phyloP scores from a whole-genome alignment of 805 yeast species.

The Yarrowia sp. region DNA sequence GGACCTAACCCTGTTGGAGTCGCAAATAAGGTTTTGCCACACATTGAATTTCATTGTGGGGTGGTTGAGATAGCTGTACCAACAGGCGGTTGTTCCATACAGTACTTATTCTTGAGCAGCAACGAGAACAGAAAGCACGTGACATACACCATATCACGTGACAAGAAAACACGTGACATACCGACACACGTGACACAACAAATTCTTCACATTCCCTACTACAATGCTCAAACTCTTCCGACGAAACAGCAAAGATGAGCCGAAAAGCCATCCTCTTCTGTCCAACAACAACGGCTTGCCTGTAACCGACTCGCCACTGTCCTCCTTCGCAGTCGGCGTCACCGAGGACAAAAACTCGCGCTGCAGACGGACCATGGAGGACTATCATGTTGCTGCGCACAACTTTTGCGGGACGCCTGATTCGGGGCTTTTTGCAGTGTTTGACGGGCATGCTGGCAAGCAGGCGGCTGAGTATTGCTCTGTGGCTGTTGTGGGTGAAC shows the following conservation, averaged over 20 bases:
- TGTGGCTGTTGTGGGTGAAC: slow-evolving; percentile 68
- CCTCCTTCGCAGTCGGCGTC: slow-evolving; percentile 61
- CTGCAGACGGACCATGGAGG: slow-evolving; percentile 90
- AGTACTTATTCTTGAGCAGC: too few relatives aligned
- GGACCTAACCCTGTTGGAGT: slow-evolving; percentile 15
- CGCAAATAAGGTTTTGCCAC: neutral
- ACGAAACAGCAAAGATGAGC: slow-evolving; percentile 6
- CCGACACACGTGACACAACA: neutral
- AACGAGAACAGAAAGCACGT: too few relatives aligned
- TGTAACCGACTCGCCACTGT: slow-evolving; percentile 1
- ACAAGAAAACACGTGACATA: neutral
- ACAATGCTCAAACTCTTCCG: slow-evolving; percentile 14
- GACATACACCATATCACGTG: neutral
- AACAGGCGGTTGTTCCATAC: too few relatives aligned
- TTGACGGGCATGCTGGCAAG: slow-evolving; percentile 97
- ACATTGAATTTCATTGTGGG: neutral
- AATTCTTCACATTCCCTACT: too few relatives aligned
- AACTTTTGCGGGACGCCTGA: slow-evolving; percentile 79
- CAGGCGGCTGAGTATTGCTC: slow-evolving; percentile 96
- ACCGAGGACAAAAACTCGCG: slow-evolving; percentile 83
- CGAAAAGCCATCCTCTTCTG: neutral
- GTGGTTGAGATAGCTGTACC: neutral
- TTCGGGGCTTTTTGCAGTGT: slow-evolving; percentile 93
- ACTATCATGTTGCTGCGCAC: slow-evolving; percentile 88
- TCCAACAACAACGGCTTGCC: slow-evolving; percentile 20